Evolutionary conservation across 2,329 filamentous ascomycete species (phyloP).

Genomic region (Scleromitrula shiraiana): DNA sequence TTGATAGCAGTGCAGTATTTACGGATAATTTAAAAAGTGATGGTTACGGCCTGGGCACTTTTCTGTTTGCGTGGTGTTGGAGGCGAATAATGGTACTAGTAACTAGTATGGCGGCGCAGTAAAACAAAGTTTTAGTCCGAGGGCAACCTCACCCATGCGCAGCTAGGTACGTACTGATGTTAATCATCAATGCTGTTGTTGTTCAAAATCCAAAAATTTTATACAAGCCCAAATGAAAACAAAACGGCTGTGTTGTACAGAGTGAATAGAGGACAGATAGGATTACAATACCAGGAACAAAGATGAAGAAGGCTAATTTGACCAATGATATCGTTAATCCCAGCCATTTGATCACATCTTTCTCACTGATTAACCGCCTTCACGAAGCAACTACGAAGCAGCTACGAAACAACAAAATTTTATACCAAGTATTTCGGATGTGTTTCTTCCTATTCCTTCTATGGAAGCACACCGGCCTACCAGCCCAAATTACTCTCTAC

Average conservation of each 20-base stretch:
- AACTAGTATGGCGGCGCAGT: conserved; percentile 3
- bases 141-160: neutral
- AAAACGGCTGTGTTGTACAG: too few species aligned
- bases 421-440: neutral
- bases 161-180: too few species aligned
- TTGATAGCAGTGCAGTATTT: neutral
- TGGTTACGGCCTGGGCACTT: neutral
- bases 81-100: too few species aligned
- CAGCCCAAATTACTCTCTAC: too few species aligned
- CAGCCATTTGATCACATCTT: neutral
- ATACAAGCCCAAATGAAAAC: too few species aligned
- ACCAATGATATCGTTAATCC: neutral
- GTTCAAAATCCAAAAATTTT: too few species aligned
- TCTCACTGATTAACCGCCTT: neutral
- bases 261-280: neutral
- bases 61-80: conserved; percentile 3
- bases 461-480: too few species aligned
- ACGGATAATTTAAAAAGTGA: conserved; percentile 6
- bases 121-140: conserved; percentile 1
- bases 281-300: neutral
- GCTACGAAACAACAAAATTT: neutral
- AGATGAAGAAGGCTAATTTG: neutral
- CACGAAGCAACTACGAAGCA: neutral
- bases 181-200: too few species aligned
- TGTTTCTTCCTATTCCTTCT: conserved; percentile 1